Evolutionary conservation across 1,139 yeast species (phyloP).

Genomic region (Geotrichum reessii): DNA sequence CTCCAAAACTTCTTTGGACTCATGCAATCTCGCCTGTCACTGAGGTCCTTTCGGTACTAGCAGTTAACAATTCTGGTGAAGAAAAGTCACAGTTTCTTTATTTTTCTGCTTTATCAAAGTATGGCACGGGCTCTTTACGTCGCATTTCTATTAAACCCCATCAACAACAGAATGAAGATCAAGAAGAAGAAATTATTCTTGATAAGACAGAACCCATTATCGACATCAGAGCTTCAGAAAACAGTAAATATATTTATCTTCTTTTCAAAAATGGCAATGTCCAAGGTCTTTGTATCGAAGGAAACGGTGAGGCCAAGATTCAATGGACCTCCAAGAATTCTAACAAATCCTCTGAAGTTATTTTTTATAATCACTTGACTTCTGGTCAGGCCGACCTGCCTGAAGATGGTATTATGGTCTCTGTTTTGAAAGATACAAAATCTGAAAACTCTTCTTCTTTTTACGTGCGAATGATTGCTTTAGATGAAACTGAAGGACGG

Average conservation of each 20-base stretch:
- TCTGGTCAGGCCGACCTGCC: slow-evolving; percentile 22
- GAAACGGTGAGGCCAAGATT: slow-evolving; percentile 13
- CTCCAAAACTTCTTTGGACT: slow-evolving; percentile 74
- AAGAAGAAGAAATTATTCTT: slow-evolving; percentile 15
- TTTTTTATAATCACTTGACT: slow-evolving; percentile 18
- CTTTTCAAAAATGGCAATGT: slow-evolving; percentile 23
- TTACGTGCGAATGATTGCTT: slow-evolving; percentile 24
- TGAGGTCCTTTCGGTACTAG: slow-evolving; percentile 36
- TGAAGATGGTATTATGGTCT: slow-evolving; percentile 24
- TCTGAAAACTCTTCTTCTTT: slow-evolving; percentile 20
- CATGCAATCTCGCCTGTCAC: slow-evolving; percentile 63
- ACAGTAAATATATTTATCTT: slow-evolving; percentile 20
- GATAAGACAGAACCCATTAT: slow-evolving; percentile 19
- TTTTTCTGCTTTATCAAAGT: slow-evolving; percentile 14
- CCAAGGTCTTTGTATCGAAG: slow-evolving; percentile 19
- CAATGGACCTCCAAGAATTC: slow-evolving; percentile 23
- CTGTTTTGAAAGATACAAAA: slow-evolving; percentile 23
- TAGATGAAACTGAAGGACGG: slow-evolving; percentile 20
- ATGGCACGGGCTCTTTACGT: slow-evolving; percentile 15
- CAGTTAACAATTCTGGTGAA: slow-evolving; percentile 21
- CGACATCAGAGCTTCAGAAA: slow-evolving; percentile 19
- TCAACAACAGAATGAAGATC: slow-evolving; percentile 18
- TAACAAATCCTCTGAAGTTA: slow-evolving; percentile 22
- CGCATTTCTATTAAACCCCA: slow-evolving; percentile 14
- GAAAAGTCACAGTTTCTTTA: slow-evolving; percentile 12